These are phyloP conservation scores for Athelia psychrophila DNA, from an alignment of 1,284 basidiomycete genomes.

Conservation along the genomic window DNA sequence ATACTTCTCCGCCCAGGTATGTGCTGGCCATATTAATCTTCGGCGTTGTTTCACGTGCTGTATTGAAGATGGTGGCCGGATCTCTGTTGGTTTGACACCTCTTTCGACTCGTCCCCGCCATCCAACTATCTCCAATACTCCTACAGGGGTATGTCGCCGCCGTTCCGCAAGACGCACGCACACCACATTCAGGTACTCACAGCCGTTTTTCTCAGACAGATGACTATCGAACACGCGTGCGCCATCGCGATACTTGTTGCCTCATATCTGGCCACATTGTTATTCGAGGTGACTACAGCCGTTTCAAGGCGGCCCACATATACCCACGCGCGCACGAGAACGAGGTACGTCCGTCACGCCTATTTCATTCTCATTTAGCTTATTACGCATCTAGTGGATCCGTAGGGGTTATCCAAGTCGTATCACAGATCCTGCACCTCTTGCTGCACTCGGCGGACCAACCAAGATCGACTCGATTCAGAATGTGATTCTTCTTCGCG, in stretches of 20 bases:
- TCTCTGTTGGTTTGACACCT: conserved; percentile 1
- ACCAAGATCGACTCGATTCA: conserved; percentile 17
- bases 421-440: conserved; percentile 10
- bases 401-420: conserved; percentile 9
- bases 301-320: conserved; percentile 17
- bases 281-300: conserved; percentile 9
- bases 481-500: conserved; percentile 16
- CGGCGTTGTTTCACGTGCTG: conserved; percentile 1
- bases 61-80: conserved; percentile 1
- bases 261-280: conserved; percentile 10
- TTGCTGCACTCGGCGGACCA: conserved; percentile 3
- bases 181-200: neutral
- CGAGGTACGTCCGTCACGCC: conserved; percentile 11
- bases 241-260: conserved; percentile 10
- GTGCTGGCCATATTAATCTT: neutral
- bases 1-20: neutral
- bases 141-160: neutral
- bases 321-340: conserved; percentile 16
- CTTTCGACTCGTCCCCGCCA: neutral
- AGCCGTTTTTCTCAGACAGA: conserved; percentile 1
- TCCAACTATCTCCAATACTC: conserved; percentile 1
- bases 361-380: neutral
- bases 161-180: neutral
- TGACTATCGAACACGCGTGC: conserved; percentile 1
- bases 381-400: conserved; percentile 11